Conservation (phyloP, 441 rosid species). For the Codiaeum variegatum region DNA sequence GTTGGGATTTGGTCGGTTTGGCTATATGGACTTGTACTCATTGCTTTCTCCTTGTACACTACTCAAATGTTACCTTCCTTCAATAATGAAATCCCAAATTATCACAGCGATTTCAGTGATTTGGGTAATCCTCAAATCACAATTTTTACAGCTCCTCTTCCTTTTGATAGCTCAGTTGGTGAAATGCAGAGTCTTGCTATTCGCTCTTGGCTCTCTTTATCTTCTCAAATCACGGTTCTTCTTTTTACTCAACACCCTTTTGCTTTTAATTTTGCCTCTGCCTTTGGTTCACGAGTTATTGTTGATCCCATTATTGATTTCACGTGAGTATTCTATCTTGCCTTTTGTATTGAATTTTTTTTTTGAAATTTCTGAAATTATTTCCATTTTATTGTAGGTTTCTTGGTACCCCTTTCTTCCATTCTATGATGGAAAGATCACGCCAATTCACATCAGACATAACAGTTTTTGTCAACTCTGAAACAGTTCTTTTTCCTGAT, state of each 20-base stretch:
- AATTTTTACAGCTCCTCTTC: conserved; percentile 57
- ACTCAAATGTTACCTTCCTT: conserved; percentile 56
- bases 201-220: conserved; percentile 81
- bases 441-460: conserved; percentile 42
- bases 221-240: conserved; percentile 54
- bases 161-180: conserved; percentile 40
- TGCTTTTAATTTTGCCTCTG: conserved; percentile 44
- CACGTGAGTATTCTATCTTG: conserved; percentile 47
- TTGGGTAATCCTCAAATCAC: conserved; percentile 44
- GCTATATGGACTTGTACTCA: conserved; percentile 67
- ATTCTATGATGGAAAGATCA: conserved; percentile 76
- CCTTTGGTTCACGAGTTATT: conserved; percentile 53
- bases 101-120: conserved; percentile 15
- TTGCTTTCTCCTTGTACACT: conserved; percentile 67
- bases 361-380: not conserved
- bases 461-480: conserved; percentile 46
- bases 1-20: conserved; percentile 65
- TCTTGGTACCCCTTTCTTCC: conserved; percentile 75
- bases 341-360: not conserved
- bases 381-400: conserved; percentile 40
- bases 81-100: conserved; percentile 16
- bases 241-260: conserved; percentile 61
- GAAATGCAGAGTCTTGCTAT: conserved; percentile 46
- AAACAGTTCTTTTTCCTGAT: conserved; percentile 57
- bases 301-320: conserved; percentile 69